phyloP scores from a whole-genome alignment of 352 stramenopile genomes.

The Phytophthora multivora region DNA sequence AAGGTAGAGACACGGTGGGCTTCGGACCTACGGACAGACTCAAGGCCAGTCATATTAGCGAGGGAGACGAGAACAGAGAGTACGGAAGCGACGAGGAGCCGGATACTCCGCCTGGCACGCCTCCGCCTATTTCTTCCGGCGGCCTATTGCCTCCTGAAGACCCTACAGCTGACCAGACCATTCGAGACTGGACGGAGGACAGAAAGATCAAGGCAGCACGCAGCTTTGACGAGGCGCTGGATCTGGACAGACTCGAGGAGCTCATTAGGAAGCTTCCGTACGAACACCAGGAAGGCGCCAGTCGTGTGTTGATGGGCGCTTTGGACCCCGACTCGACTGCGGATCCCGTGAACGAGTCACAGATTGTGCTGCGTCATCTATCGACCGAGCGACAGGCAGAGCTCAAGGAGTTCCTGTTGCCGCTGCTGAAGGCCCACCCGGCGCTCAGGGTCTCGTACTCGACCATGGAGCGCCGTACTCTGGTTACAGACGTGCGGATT shows the following conservation, averaged over 20 bases:
- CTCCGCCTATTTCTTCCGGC: constrained; percentile 67
- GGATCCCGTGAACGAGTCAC: constrained; percentile 56
- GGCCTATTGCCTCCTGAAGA: constrained; percentile 54
- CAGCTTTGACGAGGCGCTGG: constrained; percentile 43
- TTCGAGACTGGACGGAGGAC: constrained; percentile 73
- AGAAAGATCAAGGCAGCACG: constrained; percentile 54
- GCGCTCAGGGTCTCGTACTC: constrained; percentile 70
- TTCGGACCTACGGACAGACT: constrained; percentile 53
- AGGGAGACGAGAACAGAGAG: constrained; percentile 32
- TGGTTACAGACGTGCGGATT: constrained; percentile 81
- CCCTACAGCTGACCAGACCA: constrained; percentile 59
- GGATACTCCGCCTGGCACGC: constrained; percentile 75
- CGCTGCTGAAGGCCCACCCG: constrained; percentile 74
- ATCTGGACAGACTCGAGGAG: constrained; percentile 45
- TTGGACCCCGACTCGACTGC: constrained; percentile 50
- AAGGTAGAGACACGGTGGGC: constrained; percentile 37
- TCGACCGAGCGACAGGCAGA: constrained; percentile 60
- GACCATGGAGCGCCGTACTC: constrained; percentile 69
- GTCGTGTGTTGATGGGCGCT: constrained; percentile 62
- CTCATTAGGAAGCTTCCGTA: constrained; percentile 74
- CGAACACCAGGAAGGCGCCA: constrained; percentile 65
- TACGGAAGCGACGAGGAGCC: constrained; percentile 52
- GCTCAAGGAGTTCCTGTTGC: constrained; percentile 64
- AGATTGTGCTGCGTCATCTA: constrained; percentile 70
- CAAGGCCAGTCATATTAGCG: constrained; percentile 33